Conservation (phyloP, 2,329 filamentous ascomycete genomes). For the Cordyceps militaris region DNA sequence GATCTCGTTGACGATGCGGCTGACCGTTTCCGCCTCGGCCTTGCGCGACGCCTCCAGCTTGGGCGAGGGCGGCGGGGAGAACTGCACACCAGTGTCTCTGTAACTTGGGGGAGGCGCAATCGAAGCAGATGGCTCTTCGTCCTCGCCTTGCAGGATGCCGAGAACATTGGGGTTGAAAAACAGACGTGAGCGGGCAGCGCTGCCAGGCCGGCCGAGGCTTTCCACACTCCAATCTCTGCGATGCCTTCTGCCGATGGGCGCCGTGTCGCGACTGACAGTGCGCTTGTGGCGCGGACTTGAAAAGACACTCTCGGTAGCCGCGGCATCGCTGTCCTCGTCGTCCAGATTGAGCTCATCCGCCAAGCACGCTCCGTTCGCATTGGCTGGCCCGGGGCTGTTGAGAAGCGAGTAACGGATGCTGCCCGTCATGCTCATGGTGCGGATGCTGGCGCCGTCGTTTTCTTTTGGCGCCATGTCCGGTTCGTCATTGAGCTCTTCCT, state of each 20-base stretch:
- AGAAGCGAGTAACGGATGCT: constrained; percentile 67
- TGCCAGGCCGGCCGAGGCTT: constrained; percentile 48
- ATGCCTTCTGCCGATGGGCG: constrained; percentile 38
- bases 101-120: constrained; percentile 38
- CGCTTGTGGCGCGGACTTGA: constrained; percentile 46
- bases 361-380: constrained; percentile 64
- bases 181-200: constrained; percentile 45
- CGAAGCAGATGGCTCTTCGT: constrained; percentile 35
- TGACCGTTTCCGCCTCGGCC: constrained; percentile 34
- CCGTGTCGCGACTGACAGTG: constrained; percentile 51
- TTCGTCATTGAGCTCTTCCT: constrained; percentile 47
- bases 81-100: constrained; percentile 70
- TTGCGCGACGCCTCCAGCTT: constrained; percentile 33
- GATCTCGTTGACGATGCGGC: constrained; percentile 45
- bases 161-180: constrained; percentile 48
- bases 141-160: constrained; percentile 49
- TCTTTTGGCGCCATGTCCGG: constrained; percentile 56
- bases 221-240: constrained; percentile 52
- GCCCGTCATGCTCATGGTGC: constrained; percentile 65
- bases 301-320: constrained; percentile 57
- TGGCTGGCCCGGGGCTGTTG: constrained; percentile 47
- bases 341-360: constrained; percentile 89
- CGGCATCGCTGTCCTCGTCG: constrained; percentile 72
- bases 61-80: constrained; percentile 74
- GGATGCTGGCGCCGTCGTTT: constrained; percentile 63